These are phyloP conservation scores for Ulmus americana DNA, from an alignment of 331 rosid genomes.

Conservation along the genomic window DNA sequence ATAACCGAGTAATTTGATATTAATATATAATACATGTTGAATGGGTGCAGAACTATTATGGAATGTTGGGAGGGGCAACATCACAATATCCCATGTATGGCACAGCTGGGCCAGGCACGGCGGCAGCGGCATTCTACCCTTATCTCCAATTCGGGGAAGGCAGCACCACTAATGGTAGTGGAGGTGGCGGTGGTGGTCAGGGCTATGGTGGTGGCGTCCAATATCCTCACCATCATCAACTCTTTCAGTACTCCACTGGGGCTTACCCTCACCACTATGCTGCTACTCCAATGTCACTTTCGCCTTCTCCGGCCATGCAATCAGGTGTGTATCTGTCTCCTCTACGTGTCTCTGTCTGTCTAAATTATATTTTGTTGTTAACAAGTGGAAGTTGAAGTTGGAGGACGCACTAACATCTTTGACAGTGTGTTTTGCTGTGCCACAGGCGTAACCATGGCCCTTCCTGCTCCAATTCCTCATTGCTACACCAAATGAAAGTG, in stretches of 20 bases:
- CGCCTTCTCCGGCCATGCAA: constrained; percentile 84
- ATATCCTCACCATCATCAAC: constrained; percentile 53
- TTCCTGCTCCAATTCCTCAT: constrained; percentile 82
- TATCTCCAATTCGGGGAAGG: constrained; percentile 75
- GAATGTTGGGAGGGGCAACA: constrained; percentile 75
- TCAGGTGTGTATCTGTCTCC: constrained; percentile 47
- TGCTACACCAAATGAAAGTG: constrained; percentile 48
- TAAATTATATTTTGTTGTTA: neutral
- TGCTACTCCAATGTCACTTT: constrained; percentile 82
- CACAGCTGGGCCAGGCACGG: constrained; percentile 44
- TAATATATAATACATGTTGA: no score
- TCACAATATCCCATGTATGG: constrained; percentile 78
- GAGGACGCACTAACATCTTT: constrained; percentile 60
- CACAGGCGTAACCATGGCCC: constrained; percentile 96
- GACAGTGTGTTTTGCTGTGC: constrained; percentile 99
- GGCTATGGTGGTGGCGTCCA: constrained; percentile 66
- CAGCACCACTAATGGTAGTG: constrained; percentile 15
- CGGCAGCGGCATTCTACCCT: constrained; percentile 56
- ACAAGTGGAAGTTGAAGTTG: neutral
- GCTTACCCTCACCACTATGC: constrained; percentile 71
- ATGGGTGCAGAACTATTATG: constrained; percentile 64
- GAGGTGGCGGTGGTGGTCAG: constrained; percentile 41
- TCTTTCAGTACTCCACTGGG: constrained; percentile 70
- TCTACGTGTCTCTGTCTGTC: neutral
- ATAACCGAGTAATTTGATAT: no score